Conservation (phyloP, 1,139 yeast species). For the Debaryomyces udenii region DNA sequence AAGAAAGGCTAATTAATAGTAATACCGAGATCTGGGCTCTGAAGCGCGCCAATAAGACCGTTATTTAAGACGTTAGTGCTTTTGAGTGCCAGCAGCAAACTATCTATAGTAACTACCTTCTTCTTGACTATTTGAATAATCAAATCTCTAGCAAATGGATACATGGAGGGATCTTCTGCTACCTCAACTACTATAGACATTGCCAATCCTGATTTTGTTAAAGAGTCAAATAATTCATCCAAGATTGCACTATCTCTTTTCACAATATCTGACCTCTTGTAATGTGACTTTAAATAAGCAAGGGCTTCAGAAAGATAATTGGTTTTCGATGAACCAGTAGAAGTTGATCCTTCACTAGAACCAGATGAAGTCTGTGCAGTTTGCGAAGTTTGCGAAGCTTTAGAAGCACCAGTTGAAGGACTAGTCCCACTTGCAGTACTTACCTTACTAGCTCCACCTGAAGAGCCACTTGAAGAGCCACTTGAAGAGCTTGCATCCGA, state of each 20-base stretch:
- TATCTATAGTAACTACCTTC: constrained; percentile 20
- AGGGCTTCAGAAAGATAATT: too few relatives aligned
- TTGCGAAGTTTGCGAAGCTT: background rate
- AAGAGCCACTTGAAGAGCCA: background rate
- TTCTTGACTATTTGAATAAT: constrained; percentile 21
- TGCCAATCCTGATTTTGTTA: constrained; percentile 14
- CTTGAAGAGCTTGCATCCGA: background rate
- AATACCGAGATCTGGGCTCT: constrained; percentile 16
- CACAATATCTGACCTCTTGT: background rate
- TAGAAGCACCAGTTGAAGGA: background rate
- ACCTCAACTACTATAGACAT: constrained; percentile 11
- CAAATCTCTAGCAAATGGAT: constrained; percentile 26
- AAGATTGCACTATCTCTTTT: constrained; percentile 12
- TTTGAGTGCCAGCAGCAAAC: constrained; percentile 20
- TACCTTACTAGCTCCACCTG: background rate
- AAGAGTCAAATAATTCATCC: constrained; percentile 13
- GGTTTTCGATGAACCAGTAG: constrained; percentile 10
- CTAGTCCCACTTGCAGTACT: background rate
- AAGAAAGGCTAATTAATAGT: constrained; percentile 19
- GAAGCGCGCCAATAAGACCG: constrained; percentile 20
- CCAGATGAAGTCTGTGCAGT: background rate
- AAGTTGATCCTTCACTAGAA: background rate
- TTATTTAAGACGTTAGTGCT: constrained; percentile 21
- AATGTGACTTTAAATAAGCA: too few relatives aligned
- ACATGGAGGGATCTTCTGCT: constrained; percentile 16